Evolutionary conservation across 495 filamentous ascomycete genomes (phyloP), one percentile per base, ranked within the genome.

Genomic region (Entonaema liquescens): DNA sequence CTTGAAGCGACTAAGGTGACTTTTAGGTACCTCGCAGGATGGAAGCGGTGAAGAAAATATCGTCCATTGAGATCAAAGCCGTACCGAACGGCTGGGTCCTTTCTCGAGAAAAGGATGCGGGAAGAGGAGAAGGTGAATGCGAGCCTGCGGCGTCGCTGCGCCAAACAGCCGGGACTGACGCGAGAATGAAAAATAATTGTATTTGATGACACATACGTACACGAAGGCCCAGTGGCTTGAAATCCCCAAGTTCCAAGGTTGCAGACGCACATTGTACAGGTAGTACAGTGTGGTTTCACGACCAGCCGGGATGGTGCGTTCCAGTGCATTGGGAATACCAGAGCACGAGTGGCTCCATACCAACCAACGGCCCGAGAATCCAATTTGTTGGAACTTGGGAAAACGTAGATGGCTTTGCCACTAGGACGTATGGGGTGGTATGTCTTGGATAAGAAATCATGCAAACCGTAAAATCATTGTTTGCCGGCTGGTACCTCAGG

Each of bases 201-300:
- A 65, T 59, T 60, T 57, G 55, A 73, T 66, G 65, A 73, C 70
- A 73, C 65, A 73, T 65, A 64, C 50, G 33, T 50, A 61, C n/a
- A n/a, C 29, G 28, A 60, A 35, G 61, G 42, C 42, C 65, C 57
- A 64, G 60, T 67, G 70, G 65, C 65, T 72, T n/a, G n/a, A 65
- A 72, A 17, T 40, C 58, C 57, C 70, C 58, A 62, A 69, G 53
- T 31, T 23, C 49, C 67, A 50, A 72, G 56, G 65, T 62, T 57
- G 59, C 64, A 72, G 11, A 53, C 17, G 26, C 59, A 68, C 38
- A 47, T 23, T 11, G 57, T 61, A 64, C 26, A 64, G 23, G 65
- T 72, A 28, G 62, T 69, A 73, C 70, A 62, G 70, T 73, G 65
- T 73, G 70, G 70, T 73, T 73, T 73, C 70, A 73, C 70, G 70